phyloP scores from a whole-genome alignment of 352 stramenopile genomes.

The Phytophthora citricola region DNA sequence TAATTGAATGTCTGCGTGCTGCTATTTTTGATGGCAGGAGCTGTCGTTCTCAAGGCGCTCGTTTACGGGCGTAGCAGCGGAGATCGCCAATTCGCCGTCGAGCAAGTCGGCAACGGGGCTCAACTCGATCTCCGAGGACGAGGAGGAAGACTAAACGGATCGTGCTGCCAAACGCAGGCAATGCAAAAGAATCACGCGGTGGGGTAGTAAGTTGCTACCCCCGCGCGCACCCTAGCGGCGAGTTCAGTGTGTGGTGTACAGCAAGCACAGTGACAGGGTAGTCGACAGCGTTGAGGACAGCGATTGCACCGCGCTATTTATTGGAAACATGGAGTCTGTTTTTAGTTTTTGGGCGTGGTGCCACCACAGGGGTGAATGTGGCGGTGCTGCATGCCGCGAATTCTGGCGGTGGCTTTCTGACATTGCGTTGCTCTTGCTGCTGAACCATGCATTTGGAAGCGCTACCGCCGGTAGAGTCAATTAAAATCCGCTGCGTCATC shows the following conservation, averaged over 20 bases:
- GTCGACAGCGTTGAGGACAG: conserved; percentile 29
- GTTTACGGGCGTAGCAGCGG: conserved; percentile 65
- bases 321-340: conserved; percentile 42
- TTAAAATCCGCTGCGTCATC: conserved; percentile 17
- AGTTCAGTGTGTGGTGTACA: conserved; percentile 22
- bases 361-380: background rate
- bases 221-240: conserved; percentile 7
- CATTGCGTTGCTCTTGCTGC: conserved; percentile 20
- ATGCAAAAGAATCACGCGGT: conserved; percentile 18
- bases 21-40: conserved; percentile 39
- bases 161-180: conserved; percentile 23
- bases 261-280: conserved; percentile 3
- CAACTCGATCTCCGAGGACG: conserved; percentile 72
- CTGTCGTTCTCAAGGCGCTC: conserved; percentile 63
- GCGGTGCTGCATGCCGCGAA: background rate
- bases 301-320: conserved; percentile 49
- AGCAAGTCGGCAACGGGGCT: conserved; percentile 58
- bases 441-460: background rate
- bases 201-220: conserved; percentile 6
- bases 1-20: conserved; percentile 4
- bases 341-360: conserved; percentile 25
- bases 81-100: conserved; percentile 70
- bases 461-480: background rate
- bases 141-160: conserved; percentile 47
- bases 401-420: conserved; percentile 16